These are phyloP conservation scores for Coemansia sp. DNA, from an alignment of 192 early-diverging fungal species.

Conservation along the genomic window DNA sequence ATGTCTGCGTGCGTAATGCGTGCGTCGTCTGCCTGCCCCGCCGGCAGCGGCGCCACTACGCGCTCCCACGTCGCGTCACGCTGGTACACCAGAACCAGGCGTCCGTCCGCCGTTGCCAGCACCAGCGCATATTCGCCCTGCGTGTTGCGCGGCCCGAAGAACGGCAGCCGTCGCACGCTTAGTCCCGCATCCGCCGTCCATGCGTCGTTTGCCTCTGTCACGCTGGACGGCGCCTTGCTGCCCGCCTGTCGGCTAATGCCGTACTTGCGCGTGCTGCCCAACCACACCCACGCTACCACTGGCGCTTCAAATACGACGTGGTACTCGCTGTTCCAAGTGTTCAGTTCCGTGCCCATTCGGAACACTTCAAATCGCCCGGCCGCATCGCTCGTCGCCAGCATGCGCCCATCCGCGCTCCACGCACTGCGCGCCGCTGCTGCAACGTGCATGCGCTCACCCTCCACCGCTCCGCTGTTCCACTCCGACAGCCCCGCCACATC, in stretches of 20 bases:
- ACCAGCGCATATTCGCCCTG: conserved; percentile 51
- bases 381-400: conserved; percentile 40
- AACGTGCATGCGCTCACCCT: conserved; percentile 47
- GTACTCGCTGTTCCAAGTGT: conserved; percentile 46
- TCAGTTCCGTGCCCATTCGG: conserved; percentile 35
- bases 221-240: neutral
- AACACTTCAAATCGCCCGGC: conserved; percentile 53
- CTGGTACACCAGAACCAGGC: conserved; percentile 50
- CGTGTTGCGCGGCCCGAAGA: conserved; percentile 53
- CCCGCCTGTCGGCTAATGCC: conserved; percentile 37
- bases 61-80: conserved; percentile 49
- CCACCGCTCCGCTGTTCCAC: conserved; percentile 43
- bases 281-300: conserved; percentile 47
- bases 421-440: conserved; percentile 44
- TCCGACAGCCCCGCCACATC: conserved; percentile 49
- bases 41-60: conserved; percentile 38
- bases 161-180: conserved; percentile 41
- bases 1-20: conserved; percentile 51
- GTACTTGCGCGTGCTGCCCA: conserved; percentile 48
- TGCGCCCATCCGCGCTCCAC: conserved; percentile 48
- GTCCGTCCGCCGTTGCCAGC: conserved; percentile 46
- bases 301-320: conserved; percentile 47
- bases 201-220: neutral
- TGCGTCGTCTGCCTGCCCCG: conserved; percentile 12
- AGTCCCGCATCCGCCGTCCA: conserved; percentile 43